A percentile compares a stretch with the other conserved stretches of the same genome.
Evolutionary conservation across 2,329 filamentous ascomycete genomes (phyloP).

Genomic region (Claviceps africana): DNA sequence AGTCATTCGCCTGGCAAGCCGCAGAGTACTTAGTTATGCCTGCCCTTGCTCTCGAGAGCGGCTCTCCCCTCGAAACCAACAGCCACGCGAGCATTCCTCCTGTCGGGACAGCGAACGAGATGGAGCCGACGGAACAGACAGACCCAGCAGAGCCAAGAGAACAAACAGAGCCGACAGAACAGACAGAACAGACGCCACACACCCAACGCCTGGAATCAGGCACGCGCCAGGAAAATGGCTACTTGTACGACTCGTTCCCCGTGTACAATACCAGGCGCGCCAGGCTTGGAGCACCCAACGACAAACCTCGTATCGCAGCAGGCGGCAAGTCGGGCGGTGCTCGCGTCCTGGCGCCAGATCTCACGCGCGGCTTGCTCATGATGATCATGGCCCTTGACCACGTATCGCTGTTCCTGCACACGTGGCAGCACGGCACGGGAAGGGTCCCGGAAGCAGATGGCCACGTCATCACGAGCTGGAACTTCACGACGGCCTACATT

Average conservation of each 20-base stretch:
- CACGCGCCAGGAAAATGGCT: slow-evolving; percentile 4
- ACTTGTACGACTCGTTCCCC: slow-evolving; percentile 10
- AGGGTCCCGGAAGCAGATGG: slow-evolving; percentile 23
- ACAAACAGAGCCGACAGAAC: neutral
- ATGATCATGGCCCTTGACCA: slow-evolving; percentile 31
- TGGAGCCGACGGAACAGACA: neutral
- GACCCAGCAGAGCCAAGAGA: neutral
- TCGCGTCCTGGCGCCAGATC: slow-evolving; percentile 28
- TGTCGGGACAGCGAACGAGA: neutral
- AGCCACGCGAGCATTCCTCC: neutral
- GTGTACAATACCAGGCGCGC: slow-evolving; percentile 2
- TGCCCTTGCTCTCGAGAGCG: no score
- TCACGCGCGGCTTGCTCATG: slow-evolving; percentile 31
- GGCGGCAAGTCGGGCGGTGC: slow-evolving; percentile 1
- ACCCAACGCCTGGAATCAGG: neutral
- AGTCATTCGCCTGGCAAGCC: no score
- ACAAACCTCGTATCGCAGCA: neutral
- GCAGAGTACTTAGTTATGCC: no score
- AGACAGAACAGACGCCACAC: neutral
- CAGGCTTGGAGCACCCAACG: neutral
- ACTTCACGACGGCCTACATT: slow-evolving; percentile 21
- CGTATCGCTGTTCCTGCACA: slow-evolving; percentile 22
- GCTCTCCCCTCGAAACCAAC: no score
- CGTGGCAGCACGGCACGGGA: slow-evolving; percentile 28
- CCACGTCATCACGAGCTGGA: slow-evolving; percentile 22